Evolutionary conservation across 768 basidiomycete species (phyloP).

Genomic region (Tubosaeta sp.): DNA sequence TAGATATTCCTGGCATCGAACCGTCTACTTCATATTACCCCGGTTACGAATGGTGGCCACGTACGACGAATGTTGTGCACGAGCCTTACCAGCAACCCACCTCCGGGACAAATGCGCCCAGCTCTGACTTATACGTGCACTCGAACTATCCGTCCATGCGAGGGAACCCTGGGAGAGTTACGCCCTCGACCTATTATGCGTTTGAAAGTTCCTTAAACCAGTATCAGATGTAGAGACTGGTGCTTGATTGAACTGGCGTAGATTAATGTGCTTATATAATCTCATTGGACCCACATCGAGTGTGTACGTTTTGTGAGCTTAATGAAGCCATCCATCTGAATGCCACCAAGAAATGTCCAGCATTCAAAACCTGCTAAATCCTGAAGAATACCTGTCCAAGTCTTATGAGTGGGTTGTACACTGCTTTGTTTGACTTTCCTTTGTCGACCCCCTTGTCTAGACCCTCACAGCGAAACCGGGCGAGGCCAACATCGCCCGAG

Average conservation of each 20-base stretch:
- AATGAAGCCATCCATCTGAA: conserved; percentile 14
- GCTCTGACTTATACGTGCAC: conserved; percentile 8
- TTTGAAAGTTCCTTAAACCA: conserved; percentile 15
- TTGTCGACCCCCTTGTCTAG: conserved; percentile 28
- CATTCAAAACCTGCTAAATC: conserved; percentile 55
- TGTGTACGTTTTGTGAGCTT: conserved; percentile 10
- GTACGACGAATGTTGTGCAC: conserved; percentile 20
- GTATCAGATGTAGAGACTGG: conserved; percentile 25
- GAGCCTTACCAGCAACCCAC: conserved; percentile 15
- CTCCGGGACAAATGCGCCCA: conserved; percentile 1
- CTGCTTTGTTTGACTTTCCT: conserved; percentile 2
- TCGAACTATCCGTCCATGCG: conserved; percentile 17
- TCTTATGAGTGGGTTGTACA: conserved; percentile 39
- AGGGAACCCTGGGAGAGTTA: conserved; percentile 17
- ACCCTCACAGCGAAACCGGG: conserved; percentile 24
- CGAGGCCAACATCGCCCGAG: conserved; percentile 31
- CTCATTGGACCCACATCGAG: conserved; percentile 31
- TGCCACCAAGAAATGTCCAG: conserved; percentile 45
- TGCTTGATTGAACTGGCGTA: no score
- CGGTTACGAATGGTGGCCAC: conserved; percentile 68
- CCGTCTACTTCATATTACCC: conserved; percentile 49
- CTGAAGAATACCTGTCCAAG: conserved; percentile 38
- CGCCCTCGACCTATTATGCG: conserved; percentile 17
- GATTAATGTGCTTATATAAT: conserved; percentile 23
- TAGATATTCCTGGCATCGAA: conserved; percentile 58